A percentile compares a stretch with the other conserved stretches of the same genome.
These are phyloP conservation scores for Chenopodium album DNA, from an alignment of 148 eudicot species.

Conservation along the genomic window DNA sequence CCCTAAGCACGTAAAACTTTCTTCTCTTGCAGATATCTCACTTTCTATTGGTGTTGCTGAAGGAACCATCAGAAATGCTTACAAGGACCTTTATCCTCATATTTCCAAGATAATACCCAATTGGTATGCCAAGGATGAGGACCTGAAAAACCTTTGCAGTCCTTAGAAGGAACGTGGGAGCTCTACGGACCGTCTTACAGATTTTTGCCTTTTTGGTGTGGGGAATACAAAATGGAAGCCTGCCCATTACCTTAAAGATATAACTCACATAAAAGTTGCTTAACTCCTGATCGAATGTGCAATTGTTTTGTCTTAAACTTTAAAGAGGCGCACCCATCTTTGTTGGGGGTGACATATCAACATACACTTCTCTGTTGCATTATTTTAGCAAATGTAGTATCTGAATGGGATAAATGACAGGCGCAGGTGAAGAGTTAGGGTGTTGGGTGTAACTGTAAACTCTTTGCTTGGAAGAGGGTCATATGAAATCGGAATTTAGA, in stretches of 20 bases:
- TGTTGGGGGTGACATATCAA: not conserved
- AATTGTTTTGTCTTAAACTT: not conserved
- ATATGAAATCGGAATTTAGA: slow-evolving; percentile 25
- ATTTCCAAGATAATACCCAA: slow-evolving; percentile 66
- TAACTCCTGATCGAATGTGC: slow-evolving; percentile 2
- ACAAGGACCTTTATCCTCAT: slow-evolving; percentile 82
- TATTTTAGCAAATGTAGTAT: slow-evolving; percentile 10
- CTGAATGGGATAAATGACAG: not conserved
- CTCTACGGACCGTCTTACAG: slow-evolving; percentile 6
- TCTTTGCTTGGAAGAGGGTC: not conserved
- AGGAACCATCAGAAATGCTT: slow-evolving; percentile 86
- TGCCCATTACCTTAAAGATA: slow-evolving; percentile 14
- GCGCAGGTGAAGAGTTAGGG: not conserved
- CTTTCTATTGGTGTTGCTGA: slow-evolving; percentile 92
- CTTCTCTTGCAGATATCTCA: slow-evolving; percentile 58
- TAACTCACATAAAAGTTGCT: slow-evolving; percentile 21
- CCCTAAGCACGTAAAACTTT: not conserved
- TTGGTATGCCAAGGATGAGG: slow-evolving; percentile 86
- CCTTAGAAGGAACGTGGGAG: slow-evolving; percentile 37
- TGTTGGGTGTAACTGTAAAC: not conserved
- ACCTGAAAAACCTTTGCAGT: slow-evolving; percentile 65
- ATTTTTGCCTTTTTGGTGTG: slow-evolving; percentile 8
- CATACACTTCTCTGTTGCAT: slow-evolving; percentile 13
- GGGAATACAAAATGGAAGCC: slow-evolving; percentile 9
- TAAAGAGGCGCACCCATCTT: slow-evolving; percentile 14